Evolutionary conservation across 2,329 filamentous ascomycete genomes (phyloP).

Genomic region (Emmonsia crescens): DNA sequence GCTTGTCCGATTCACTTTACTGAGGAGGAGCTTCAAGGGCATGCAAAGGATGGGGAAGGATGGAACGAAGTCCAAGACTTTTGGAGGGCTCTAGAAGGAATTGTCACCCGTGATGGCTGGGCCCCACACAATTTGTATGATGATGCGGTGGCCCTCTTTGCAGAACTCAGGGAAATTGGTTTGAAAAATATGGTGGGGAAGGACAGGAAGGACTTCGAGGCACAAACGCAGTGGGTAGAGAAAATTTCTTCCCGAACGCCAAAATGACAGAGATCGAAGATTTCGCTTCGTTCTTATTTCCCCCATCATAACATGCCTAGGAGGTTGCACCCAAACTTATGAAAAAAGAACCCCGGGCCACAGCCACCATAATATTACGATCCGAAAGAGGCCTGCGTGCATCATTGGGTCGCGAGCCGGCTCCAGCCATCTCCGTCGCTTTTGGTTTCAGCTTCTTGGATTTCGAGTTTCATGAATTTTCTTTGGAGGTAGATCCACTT

Average conservation of each 20-base stretch:
- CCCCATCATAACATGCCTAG: no score
- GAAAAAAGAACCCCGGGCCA: no score
- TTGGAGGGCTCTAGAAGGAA: slow-evolving; percentile 16
- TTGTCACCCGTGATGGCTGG: slow-evolving; percentile 30
- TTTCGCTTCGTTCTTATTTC: background rate
- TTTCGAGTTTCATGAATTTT: no score
- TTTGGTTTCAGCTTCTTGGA: no score
- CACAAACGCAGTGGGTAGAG: slow-evolving; percentile 20
- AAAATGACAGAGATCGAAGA: background rate
- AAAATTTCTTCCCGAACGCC: background rate
- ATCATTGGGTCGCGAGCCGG: no score
- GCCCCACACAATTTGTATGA: slow-evolving; percentile 27
- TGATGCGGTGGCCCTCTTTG: slow-evolving; percentile 26
- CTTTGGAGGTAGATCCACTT: no score
- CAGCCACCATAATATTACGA: no score
- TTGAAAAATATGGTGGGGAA: slow-evolving; percentile 22
- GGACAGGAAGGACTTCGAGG: slow-evolving; percentile 24
- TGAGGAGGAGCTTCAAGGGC: slow-evolving; percentile 4
- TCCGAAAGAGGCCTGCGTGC: no score
- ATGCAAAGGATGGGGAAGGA: slow-evolving; percentile 17
- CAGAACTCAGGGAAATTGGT: slow-evolving; percentile 24
- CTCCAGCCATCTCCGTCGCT: no score
- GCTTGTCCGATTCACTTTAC: slow-evolving; percentile 20
- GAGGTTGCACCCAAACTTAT: no score
- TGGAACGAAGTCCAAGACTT: slow-evolving; percentile 18